A percentile compares a stretch with the other conserved stretches of the same genome.
Evolutionary conservation across 2,329 filamentous ascomycete genomes (phyloP).

Genomic region (Gyromitra esculenta): DNA sequence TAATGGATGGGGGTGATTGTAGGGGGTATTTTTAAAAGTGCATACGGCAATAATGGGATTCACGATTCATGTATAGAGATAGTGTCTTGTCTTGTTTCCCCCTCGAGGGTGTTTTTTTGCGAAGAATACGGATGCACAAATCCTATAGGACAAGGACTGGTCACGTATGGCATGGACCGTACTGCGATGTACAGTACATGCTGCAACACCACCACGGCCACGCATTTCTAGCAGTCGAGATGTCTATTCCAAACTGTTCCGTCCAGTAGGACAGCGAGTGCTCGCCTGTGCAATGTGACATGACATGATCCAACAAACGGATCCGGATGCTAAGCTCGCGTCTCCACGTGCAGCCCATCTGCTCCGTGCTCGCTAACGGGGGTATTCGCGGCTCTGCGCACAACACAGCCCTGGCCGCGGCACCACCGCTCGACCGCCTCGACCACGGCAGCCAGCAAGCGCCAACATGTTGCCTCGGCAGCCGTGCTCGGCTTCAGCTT

Average conservation of each 20-base stretch:
- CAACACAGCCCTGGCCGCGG: constrained; percentile 2
- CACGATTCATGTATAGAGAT: constrained; percentile 22
- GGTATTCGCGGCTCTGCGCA: constrained; percentile 29
- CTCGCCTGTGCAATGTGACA: constrained; percentile 30
- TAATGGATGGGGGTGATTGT: constrained; percentile 13
- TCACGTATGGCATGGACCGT: not conserved
- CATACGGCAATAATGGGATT: constrained; percentile 14
- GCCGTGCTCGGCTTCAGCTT: constrained; percentile 20
- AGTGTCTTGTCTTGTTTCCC: not conserved
- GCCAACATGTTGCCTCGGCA: constrained; percentile 39
- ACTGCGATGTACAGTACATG: not conserved
- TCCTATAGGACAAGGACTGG: not conserved
- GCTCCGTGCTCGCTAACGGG: not conserved
- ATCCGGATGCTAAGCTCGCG: constrained; percentile 16
- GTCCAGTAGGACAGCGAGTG: constrained; percentile 6
- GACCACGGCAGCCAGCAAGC: not conserved
- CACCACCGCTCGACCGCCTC: not conserved
- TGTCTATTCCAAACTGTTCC: not conserved
- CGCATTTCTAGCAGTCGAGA: not conserved
- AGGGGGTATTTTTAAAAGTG: not conserved
- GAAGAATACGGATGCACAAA: not conserved
- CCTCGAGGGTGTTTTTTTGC: not conserved
- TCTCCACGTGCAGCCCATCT: constrained; percentile 38
- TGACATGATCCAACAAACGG: not conserved
- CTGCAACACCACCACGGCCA: not conserved